Base-by-base conservation (phyloP, 352 stramenopile genomes). In the Elongisporangium senticosum region DNA sequence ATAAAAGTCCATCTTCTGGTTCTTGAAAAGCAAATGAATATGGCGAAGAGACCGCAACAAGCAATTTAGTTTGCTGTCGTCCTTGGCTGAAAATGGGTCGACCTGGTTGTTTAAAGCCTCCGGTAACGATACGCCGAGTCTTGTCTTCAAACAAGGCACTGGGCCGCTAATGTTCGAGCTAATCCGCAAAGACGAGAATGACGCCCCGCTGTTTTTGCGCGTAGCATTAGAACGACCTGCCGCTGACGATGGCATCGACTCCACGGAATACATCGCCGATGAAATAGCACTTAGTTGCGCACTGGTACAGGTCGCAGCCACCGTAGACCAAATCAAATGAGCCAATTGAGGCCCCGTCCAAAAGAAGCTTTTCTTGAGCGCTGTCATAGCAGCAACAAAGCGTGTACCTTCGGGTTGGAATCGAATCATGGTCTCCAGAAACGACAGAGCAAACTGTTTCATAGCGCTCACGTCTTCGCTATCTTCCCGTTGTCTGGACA, bases 31-130 rank as follows among this genome's bases (percentile, higher is more conserved):
- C 65, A 90, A 50, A 8, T 69, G 71, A 7, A 89, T 56, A 14
- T 72, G 77, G 4, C 71, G 71, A 10, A 94, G 67, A 7, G 82
- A 75, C 0, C 82, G 79, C 56, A 92, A 60, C 26, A 94, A 56
- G 15, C 78, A 71, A 57, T 90, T 90, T 19, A 92, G 54, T 49
- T 92, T 94, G 57, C 72, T 77, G 58, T 94, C 85, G 51, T 94
- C 82, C 47, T 89, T 88, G 0, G 85, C 77, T 3, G 80, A 82
- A 49, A 79, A 85, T 19, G 84, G 72, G 62, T 94, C 85, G 19
- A 94, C 56, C 37, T 87, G 71, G 3, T 63, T 66, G 53, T 92
- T 83, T 14, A 90, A 39, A 10, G 76, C 74, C 71, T 92, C 83
- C 0, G 83, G 79, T 3, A 92, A 62, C 47, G 69, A 79, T 51